These are phyloP conservation scores for Cyathus striatus DNA, from an alignment of 768 basidiomycete species.

Conservation along the genomic window DNA sequence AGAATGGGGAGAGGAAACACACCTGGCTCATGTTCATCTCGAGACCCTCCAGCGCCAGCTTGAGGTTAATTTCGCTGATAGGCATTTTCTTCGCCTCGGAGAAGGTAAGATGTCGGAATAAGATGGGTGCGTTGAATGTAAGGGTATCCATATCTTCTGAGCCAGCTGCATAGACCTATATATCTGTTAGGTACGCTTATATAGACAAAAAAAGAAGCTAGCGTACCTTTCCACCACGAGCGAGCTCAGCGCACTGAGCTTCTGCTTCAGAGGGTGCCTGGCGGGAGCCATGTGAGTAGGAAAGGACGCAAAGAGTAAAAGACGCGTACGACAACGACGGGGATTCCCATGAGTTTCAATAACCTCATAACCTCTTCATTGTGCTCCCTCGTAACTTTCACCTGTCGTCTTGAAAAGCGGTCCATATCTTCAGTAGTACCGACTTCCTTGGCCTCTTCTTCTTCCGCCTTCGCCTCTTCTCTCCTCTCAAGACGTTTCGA, in stretches of 20 bases:
- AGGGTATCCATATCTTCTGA: constrained; percentile 99
- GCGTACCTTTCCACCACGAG: constrained; percentile 85
- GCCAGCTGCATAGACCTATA: constrained; percentile 91
- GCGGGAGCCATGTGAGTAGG: constrained; percentile 2
- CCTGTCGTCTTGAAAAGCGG: constrained; percentile 81
- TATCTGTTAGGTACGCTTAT: background rate
- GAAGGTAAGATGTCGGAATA: constrained; percentile 95
- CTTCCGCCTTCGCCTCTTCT: constrained; percentile 91
- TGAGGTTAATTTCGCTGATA: constrained; percentile 86
- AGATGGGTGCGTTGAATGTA: constrained; percentile 87
- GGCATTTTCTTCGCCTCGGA: constrained; percentile 97
- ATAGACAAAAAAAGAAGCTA: background rate
- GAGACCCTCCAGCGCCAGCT: constrained; percentile 80
- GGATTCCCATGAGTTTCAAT: constrained; percentile 93
- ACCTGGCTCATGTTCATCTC: constrained; percentile 92
- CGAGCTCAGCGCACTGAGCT: constrained; percentile 97
- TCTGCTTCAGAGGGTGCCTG: constrained; percentile 99
- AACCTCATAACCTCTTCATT: constrained; percentile 92
- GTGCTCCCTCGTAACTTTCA: constrained; percentile 92
- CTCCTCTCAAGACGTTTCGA: constrained; percentile 90
- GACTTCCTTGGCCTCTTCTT: constrained; percentile 94
- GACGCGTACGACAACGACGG: constrained; percentile 75
- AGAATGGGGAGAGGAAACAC: constrained; percentile 4
- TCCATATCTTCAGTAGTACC: constrained; percentile 94
- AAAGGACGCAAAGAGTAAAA: background rate